These are phyloP conservation scores for Zea mays DNA, from an alignment of 176 grass and related monocot species.

Conservation along the genomic window Zm-B73-REFERENCE-NAM-5.0 NC_050097.1:191306501-191307000, in stretches of 20 bases:
- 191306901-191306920: neutral
- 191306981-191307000: conserved; percentile 9
- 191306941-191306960: conserved; percentile 28
- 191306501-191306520: neutral
- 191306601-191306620: neutral
- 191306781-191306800: conserved; percentile 5
- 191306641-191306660: neutral
- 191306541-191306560: neutral
- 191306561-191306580: conserved; percentile 15
- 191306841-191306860: neutral
- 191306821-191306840: neutral
- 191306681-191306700: neutral
- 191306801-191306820: conserved; percentile 16
- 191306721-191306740: neutral
- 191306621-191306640: neutral
- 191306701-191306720: neutral
- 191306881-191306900: neutral
- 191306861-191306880: neutral
- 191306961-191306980: neutral
- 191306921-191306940: conserved; percentile 13
- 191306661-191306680: neutral
- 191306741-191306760: neutral
- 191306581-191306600: neutral
- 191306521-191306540: too few relatives aligned
- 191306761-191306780: neutral